These are phyloP conservation scores for Ramularia endophylla DNA, from an alignment of 2,329 filamentous ascomycete species.

Conservation along the genomic window DNA sequence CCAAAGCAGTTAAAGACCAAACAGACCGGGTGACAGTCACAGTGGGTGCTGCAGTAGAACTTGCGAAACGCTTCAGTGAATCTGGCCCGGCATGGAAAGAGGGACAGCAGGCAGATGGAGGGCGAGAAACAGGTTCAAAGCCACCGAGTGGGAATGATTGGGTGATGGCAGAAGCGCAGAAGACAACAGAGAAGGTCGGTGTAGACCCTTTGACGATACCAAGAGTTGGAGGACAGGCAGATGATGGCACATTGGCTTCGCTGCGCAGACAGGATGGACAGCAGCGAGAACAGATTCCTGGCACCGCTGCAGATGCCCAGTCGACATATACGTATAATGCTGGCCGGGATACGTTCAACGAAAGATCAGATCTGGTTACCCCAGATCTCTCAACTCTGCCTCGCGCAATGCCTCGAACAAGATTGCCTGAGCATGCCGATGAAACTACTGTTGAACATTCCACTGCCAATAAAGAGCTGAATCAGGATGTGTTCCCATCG, in stretches of 20 bases:
- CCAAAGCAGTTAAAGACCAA: slow-evolving; percentile 56
- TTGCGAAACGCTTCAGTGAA: slow-evolving; percentile 55
- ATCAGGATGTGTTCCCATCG: slow-evolving; percentile 49
- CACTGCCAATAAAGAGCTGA: slow-evolving; percentile 40
- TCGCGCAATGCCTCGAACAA: slow-evolving; percentile 44
- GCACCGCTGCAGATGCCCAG: slow-evolving; percentile 42
- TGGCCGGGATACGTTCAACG: slow-evolving; percentile 53
- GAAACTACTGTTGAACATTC: slow-evolving; percentile 40
- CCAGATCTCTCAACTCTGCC: slow-evolving; percentile 42
- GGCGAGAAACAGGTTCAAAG: slow-evolving; percentile 5
- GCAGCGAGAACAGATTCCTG: slow-evolving; percentile 45
- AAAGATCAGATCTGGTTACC: slow-evolving; percentile 42
- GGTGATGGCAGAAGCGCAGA: slow-evolving; percentile 1
- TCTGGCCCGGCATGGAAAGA: slow-evolving; percentile 30
- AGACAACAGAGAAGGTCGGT: slow-evolving; percentile 2
- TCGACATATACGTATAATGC: slow-evolving; percentile 17
- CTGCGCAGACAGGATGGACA: slow-evolving; percentile 34
- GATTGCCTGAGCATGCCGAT: slow-evolving; percentile 49
- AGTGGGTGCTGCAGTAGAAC: slow-evolving; percentile 53
- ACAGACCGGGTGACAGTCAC: slow-evolving; percentile 57
- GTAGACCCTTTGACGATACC: slow-evolving; percentile 1
- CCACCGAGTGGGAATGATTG: slow-evolving; percentile 1
- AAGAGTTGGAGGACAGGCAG: slow-evolving; percentile 16
- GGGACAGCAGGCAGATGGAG: slow-evolving; percentile 10
- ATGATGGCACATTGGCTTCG: slow-evolving; percentile 33